Evolutionary conservation across 208 protist species (phyloP), one percentile per base, ranked within the genome.

Genomic region (Phytomonas francai): DNA sequence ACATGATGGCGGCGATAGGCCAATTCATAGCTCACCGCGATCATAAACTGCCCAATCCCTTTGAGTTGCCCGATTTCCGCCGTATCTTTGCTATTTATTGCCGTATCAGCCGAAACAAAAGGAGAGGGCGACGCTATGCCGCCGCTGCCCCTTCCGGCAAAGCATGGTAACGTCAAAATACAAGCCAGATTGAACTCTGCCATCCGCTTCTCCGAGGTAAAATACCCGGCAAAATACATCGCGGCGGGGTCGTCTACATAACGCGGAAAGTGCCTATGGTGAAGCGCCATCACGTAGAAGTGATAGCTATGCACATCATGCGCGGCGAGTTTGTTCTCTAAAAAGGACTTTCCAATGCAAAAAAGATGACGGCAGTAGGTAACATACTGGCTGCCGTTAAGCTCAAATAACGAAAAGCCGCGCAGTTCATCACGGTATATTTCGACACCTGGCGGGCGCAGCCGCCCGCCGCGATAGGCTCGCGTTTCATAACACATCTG

Each of bases 121-220:
- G 39, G 3, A 3, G 2, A 9, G 12, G 39, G 3, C 39, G 12
- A 9, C 4, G 39, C 9, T 2, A 49, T 3, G 56, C 59, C 0
- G 49, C 45, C 29, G 32, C 57, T 14, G 27, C 36, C 22, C 3
- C 6, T 3, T 32, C 45, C 16, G 27, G 73, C 80, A 72, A 94
- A 93, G 45, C 92, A 98, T n/a, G 99, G 99, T 57, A 99, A 73
- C 7, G 96, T 98, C 28, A 99, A 72, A 73, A 99, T 99, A 83
- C 99, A 99, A 7, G 98, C 98, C 0, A 99, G 76, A 76, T 99
- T 99, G 77, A 98, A 98, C 42, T 98, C 93, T 22, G 89, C 74
- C 19, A 95, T 82, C 16, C 91, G 94, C 75, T 99, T 99, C 74
- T 96, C 95, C 84, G 98, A 99, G 31, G 95, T 98, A 71, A 99